Evolutionary conservation across 768 basidiomycete genomes (phyloP).

Genomic region (Cyclocybe cylindracea): DNA sequence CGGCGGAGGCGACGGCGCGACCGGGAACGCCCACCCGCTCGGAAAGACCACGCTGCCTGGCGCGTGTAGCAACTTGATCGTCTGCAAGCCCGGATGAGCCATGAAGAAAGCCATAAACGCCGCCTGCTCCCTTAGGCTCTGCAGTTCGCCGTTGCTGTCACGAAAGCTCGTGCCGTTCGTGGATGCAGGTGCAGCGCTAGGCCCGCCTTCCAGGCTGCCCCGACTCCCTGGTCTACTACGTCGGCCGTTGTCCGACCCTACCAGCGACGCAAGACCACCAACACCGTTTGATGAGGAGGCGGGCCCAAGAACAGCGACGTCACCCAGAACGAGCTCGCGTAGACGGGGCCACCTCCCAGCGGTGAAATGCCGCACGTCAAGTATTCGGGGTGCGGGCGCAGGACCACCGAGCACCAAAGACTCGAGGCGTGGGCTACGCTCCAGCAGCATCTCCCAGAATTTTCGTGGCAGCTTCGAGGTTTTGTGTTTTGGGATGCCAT

Average conservation of each 20-base stretch:
- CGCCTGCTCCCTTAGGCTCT: slow-evolving; percentile 16
- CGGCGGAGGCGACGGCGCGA: slow-evolving; percentile 25
- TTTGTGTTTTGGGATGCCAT: slow-evolving; percentile 26
- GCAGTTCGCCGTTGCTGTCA: slow-evolving; percentile 12
- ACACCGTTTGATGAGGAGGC: slow-evolving; percentile 9
- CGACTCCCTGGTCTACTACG: background rate
- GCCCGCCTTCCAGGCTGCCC: no score
- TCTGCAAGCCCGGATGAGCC: slow-evolving; percentile 29
- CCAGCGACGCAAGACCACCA: no score
- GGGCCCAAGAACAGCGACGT: slow-evolving; percentile 23
- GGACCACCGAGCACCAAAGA: slow-evolving; percentile 34
- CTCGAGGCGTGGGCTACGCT: slow-evolving; percentile 37
- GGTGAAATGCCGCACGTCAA: slow-evolving; percentile 37
- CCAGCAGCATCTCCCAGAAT: slow-evolving; percentile 42
- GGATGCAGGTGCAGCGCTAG: no score
- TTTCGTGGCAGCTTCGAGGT: slow-evolving; percentile 36
- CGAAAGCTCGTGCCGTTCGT: no score
- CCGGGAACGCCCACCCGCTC: slow-evolving; percentile 15
- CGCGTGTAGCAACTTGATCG: slow-evolving; percentile 31
- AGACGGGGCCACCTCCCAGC: slow-evolving; percentile 38
- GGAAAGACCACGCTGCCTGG: slow-evolving; percentile 27
- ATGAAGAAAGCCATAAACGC: slow-evolving; percentile 34
- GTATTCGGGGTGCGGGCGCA: slow-evolving; percentile 38
- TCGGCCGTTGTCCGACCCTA: slow-evolving; percentile 16
- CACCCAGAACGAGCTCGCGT: slow-evolving; percentile 33